Conservation (phyloP, 2,329 filamentous ascomycete species). For the Chrysoporthe austroafricana region DNA sequence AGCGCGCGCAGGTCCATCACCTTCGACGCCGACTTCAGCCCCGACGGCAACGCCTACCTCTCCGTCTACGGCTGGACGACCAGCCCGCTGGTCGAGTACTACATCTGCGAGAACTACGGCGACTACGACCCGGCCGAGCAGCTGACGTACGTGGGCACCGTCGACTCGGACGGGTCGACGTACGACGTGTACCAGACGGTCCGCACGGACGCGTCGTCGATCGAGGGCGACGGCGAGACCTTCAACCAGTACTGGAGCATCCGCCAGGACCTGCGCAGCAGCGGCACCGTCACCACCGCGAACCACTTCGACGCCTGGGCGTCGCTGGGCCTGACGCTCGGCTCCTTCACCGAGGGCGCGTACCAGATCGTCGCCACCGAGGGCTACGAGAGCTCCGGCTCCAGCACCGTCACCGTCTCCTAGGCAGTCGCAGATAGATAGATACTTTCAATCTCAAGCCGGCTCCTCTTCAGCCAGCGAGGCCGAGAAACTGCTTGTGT, state of each 20-base stretch:
- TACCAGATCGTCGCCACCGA: conserved; percentile 60
- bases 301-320: conserved; percentile 59
- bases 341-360: conserved; percentile 43
- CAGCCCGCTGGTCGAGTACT: conserved; percentile 44
- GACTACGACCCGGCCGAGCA: conserved; percentile 47
- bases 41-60: conserved; percentile 34
- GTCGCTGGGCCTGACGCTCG: conserved; percentile 48
- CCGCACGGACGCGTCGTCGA: conserved; percentile 47
- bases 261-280: conserved; percentile 49
- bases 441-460: no score
- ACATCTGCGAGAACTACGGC: conserved; percentile 45
- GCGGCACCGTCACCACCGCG: conserved; percentile 52
- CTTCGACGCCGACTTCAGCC: conserved; percentile 31
- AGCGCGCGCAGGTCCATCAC: conserved; percentile 48
- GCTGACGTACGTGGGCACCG: conserved; percentile 38
- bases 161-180: conserved; percentile 40
- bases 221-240: conserved; percentile 52
- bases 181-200: conserved; percentile 43
- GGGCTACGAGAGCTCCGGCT: conserved; percentile 55
- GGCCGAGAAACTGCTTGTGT: no score
- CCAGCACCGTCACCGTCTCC: conserved; percentile 44
- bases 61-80: conserved; percentile 45
- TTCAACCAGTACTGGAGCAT: conserved; percentile 59
- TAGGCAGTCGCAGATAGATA: neutral
- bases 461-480: no score